Conservation (phyloP, 2,329 filamentous ascomycete species). For the Pseudogymnoascus sp. region DNA sequence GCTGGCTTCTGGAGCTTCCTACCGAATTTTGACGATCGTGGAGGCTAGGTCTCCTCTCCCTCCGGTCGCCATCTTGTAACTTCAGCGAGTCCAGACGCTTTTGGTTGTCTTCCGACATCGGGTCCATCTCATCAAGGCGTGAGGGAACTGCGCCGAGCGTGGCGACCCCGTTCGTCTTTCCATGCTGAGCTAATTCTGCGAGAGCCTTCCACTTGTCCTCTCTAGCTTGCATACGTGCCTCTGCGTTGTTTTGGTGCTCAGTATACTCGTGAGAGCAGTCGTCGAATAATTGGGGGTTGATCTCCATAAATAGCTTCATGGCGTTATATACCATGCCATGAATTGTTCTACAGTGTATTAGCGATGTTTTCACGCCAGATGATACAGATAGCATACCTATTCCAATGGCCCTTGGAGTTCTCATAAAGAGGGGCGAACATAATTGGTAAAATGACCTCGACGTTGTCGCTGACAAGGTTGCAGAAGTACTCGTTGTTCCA, state of each 20-base stretch:
- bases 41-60: conserved; percentile 40
- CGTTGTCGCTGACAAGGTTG: conserved; percentile 97
- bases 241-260: conserved; percentile 86
- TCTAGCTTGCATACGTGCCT: conserved; percentile 71
- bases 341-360: conserved; percentile 64
- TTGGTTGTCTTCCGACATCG: conserved; percentile 71
- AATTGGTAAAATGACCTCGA: conserved; percentile 95
- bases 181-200: conserved; percentile 67
- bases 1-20: conserved; percentile 34
- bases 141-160: conserved; percentile 33
- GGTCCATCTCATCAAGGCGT: conserved; percentile 67
- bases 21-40: conserved; percentile 55
- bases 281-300: conserved; percentile 96
- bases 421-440: conserved; percentile 99
- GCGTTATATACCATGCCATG: conserved; percentile 99
- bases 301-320: conserved; percentile 99
- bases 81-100: conserved; percentile 84
- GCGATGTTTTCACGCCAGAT: conserved; percentile 14
- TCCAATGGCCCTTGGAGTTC: conserved; percentile 99
- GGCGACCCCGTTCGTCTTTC: conserved; percentile 41
- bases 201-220: conserved; percentile 86
- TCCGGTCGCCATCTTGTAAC: conserved; percentile 71
- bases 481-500: conserved; percentile 99
- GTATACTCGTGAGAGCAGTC: conserved; percentile 98
- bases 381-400: conserved; percentile 56